A percentile compares a stretch with the other conserved stretches of the same genome.
Conservation (phyloP, 2,329 filamentous ascomycete genomes). For the Scedosporium aurantiacum region DNA sequence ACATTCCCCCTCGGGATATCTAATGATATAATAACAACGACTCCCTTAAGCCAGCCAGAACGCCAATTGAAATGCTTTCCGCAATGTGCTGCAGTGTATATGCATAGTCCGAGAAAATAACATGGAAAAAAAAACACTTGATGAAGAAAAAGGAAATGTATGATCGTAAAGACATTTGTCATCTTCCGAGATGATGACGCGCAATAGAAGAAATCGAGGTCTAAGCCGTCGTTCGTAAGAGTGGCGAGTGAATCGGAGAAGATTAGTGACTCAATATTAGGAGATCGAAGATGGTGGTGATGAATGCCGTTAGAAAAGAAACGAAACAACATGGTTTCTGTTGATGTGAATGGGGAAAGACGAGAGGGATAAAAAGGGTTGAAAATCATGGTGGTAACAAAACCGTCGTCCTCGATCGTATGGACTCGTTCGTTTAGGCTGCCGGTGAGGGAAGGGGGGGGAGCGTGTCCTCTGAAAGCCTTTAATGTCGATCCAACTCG, state of each 20-base stretch:
- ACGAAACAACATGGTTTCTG: neutral
- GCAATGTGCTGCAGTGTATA: constrained; percentile 1
- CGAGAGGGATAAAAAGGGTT: neutral
- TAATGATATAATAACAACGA: neutral
- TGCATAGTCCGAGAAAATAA: neutral
- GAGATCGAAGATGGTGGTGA: neutral
- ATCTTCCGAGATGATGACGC: neutral
- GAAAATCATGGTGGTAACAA: neutral
- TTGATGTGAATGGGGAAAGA: neutral
- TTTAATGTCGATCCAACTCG: neutral
- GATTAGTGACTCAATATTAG: neutral
- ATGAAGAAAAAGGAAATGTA: neutral
- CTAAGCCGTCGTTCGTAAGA: no score
- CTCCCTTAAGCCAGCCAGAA: neutral
- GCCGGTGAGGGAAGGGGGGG: no score
- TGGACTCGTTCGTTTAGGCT: no score
- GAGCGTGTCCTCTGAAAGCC: neutral
- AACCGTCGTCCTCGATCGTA: neutral
- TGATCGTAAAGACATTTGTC: neutral
- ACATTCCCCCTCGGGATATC: neutral
- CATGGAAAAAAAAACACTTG: neutral
- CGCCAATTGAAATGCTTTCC: neutral
- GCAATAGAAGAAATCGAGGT: no score
- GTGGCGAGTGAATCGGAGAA: no score
- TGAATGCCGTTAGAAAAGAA: no score